Percentiles rank a stretch among this genome's conserved stretches.
These are phyloP conservation scores for Eucalyptus rudis DNA, from an alignment of 345 rosid genomes.

Conservation along the genomic window DNA sequence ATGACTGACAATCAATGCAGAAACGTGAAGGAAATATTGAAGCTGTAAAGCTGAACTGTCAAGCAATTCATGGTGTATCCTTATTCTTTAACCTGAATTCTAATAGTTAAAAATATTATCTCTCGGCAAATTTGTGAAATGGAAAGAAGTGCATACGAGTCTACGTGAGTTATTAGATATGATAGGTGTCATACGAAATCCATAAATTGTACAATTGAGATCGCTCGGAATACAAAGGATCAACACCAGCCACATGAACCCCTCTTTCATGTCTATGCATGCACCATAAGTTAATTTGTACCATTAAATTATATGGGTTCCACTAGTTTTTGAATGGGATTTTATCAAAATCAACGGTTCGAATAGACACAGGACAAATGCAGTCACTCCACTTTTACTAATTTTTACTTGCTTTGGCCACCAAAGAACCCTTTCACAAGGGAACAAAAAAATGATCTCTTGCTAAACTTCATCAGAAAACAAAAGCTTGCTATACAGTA, in stretches of 20 bases:
- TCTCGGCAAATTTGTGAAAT: neutral
- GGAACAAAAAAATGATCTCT: neutral
- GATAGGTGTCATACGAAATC: neutral
- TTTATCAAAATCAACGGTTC: neutral
- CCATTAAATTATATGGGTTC: neutral
- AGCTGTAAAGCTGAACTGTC: neutral
- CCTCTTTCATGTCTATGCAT: neutral
- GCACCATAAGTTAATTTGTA: neutral
- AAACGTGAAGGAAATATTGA: neutral
- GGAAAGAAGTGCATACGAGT: neutral
- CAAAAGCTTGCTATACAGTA: neutral
- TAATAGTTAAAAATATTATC: neutral
- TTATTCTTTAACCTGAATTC: neutral
- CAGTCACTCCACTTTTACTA: neutral
- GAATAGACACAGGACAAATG: neutral
- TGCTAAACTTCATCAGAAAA: neutral
- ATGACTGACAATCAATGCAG: neutral
- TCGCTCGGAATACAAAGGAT: neutral
- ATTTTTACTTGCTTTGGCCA: neutral
- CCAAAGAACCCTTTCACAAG: neutral
- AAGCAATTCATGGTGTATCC: neutral
- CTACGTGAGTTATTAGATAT: neutral
- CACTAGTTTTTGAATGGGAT: neutral
- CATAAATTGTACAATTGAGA: neutral
- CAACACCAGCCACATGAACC: neutral